Evolutionary conservation across 352 stramenopile genomes (phyloP).

Genomic region (Phytophthora syringae): DNA sequence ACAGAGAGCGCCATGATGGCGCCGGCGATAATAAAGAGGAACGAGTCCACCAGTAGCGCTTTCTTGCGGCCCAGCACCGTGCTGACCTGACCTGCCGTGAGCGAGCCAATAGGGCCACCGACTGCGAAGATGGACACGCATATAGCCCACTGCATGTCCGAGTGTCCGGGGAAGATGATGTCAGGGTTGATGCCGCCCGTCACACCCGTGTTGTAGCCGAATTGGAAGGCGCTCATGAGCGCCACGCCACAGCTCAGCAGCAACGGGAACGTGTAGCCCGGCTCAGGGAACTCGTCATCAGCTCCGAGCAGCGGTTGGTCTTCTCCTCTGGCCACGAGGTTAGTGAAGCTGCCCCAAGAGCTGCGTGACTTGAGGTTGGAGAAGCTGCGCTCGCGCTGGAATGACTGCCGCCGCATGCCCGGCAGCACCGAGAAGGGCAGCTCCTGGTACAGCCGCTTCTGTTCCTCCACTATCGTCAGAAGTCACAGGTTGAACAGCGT

Average conservation of each 20-base stretch:
- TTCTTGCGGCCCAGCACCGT: conserved; percentile 68
- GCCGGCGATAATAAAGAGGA: conserved; percentile 69
- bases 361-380: conserved; percentile 70
- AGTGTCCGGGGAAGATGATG: conserved; percentile 71
- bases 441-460: conserved; percentile 78
- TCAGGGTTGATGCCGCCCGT: conserved; percentile 68
- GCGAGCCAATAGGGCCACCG: conserved; percentile 67
- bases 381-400: conserved; percentile 75
- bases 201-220: conserved; percentile 79
- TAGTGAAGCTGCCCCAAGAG: conserved; percentile 64
- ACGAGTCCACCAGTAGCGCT: conserved; percentile 61
- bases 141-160: conserved; percentile 69
- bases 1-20: conserved; percentile 65
- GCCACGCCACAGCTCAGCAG: conserved; percentile 71
- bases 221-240: conserved; percentile 76
- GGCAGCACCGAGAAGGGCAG: conserved; percentile 74
- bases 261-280: conserved; percentile 71
- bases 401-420: conserved; percentile 74
- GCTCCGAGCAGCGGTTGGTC: conserved; percentile 69
- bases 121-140: conserved; percentile 75
- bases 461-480: conserved; percentile 61
- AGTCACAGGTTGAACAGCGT: conserved; percentile 19
- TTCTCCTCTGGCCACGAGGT: conserved; percentile 65
- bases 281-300: conserved; percentile 67
- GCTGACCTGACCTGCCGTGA: conserved; percentile 64